phyloP scores from a whole-genome alignment of 2,329 filamentous ascomycete genomes.

The Aureobasidium zeae region DNA sequence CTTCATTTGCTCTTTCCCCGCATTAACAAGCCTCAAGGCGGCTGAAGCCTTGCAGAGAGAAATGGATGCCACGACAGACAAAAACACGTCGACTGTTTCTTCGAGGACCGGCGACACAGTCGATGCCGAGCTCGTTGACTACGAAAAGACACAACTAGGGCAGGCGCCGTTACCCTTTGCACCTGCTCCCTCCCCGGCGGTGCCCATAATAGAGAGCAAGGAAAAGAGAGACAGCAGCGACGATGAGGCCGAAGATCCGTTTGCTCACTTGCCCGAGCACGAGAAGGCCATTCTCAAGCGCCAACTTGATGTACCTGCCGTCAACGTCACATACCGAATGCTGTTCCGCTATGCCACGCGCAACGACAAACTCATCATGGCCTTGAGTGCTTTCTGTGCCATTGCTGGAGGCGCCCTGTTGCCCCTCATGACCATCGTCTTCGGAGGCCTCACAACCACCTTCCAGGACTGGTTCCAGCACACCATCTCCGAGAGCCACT shows the following conservation, averaged over 20 bases:
- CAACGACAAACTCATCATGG: slow-evolving; percentile 34
- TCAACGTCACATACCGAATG: slow-evolving; percentile 33
- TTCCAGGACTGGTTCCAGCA: slow-evolving; percentile 57
- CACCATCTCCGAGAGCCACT: slow-evolving; percentile 42
- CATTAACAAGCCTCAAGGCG: slow-evolving; percentile 4
- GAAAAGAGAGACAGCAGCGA: slow-evolving; percentile 15
- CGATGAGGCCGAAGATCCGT: slow-evolving; percentile 24
- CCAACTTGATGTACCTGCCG: slow-evolving; percentile 35
- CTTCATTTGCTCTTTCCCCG: background rate
- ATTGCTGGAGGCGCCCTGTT: slow-evolving; percentile 29
- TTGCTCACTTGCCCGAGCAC: slow-evolving; percentile 31
- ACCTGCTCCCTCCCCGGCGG: slow-evolving; percentile 23
- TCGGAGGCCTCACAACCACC: slow-evolving; percentile 63
- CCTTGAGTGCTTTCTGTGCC: slow-evolving; percentile 29
- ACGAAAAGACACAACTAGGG: slow-evolving; percentile 25
- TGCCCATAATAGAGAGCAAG: slow-evolving; percentile 22
- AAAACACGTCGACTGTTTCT: background rate
- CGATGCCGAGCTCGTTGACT: slow-evolving; percentile 17
- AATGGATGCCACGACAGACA: slow-evolving; percentile 5
- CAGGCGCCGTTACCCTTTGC: slow-evolving; percentile 23
- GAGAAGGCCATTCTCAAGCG: slow-evolving; percentile 29
- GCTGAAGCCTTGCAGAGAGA: slow-evolving; percentile 1
- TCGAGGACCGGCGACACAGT: slow-evolving; percentile 6
- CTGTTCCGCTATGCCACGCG: slow-evolving; percentile 39
- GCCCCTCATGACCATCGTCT: slow-evolving; percentile 46